phyloP scores from a whole-genome alignment of 139 green algal genomes.

The Tetradesmus lagerheimii region DNA sequence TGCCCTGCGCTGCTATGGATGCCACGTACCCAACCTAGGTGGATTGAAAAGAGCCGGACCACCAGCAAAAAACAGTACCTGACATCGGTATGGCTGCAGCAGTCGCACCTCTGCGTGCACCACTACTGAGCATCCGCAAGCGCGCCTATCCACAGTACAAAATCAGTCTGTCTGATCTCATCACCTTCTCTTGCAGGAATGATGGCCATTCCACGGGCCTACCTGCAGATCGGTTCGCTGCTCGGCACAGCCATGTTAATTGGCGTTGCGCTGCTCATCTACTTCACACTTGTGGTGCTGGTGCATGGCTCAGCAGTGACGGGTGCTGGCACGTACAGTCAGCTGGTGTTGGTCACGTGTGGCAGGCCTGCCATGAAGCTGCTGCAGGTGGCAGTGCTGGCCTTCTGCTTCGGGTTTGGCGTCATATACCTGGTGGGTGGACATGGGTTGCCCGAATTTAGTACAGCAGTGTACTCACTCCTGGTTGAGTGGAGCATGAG shows the following conservation, averaged over 20 bases:
- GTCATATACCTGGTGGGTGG: neutral
- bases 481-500: neutral
- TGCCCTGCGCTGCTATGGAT: too few relatives aligned
- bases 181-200: slow-evolving; percentile 31
- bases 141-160: too few relatives aligned
- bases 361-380: neutral
- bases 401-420: slow-evolving; percentile 26
- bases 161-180: too few relatives aligned
- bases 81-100: too few relatives aligned
- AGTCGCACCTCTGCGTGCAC: too few relatives aligned
- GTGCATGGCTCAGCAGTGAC: neutral
- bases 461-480: too few relatives aligned
- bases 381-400: slow-evolving; percentile 38
- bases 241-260: neutral
- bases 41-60: too few relatives aligned
- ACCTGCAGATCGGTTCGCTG: neutral
- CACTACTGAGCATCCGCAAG: too few relatives aligned
- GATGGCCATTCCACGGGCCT: slow-evolving; percentile 39
- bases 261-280: slow-evolving; percentile 24
- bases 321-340: slow-evolving; percentile 1
- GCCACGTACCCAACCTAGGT: too few relatives aligned
- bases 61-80: too few relatives aligned
- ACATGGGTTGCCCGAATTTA: too few relatives aligned
- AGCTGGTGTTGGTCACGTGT: neutral
- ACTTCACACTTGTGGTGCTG: slow-evolving; percentile 38